Base-by-base conservation (phyloP, 2,329 filamentous ascomycete species). In the Cucurbitaria berberidis region DNA sequence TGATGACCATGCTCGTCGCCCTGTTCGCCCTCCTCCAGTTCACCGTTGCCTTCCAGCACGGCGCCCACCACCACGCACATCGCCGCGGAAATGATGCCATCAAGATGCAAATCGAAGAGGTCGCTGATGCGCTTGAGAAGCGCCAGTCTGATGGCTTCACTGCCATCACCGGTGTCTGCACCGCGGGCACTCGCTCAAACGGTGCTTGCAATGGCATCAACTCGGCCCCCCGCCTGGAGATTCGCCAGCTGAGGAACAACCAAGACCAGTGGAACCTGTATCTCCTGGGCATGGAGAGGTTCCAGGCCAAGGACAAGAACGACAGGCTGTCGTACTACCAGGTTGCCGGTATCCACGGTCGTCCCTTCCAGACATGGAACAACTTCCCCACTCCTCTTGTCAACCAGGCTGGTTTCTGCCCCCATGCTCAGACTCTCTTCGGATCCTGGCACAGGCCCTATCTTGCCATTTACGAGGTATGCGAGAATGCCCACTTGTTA, bases 381-480 rank as follows among this genome's bases (percentile, higher is more conserved):
- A 78, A 62, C 56, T 70, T 68, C 45, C 66, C 66, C 16, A 63
- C 60, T 11, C 67, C 70, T 29, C 48, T 72, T 74, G 18, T 82
- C 78, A 84, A 82, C 53, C 78, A 81, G 51, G 76, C 57, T 39
- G 91, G 90, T 44, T 96, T 92, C 72, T 96, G 91, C 72, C 84
- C 85, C 13, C 91, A 96, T 74, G 84, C 81, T 21, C 89, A 89
- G 1, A 85, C 88, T 35, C 77, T 95, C 15, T 95, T 96, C 70
- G 85, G 88, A 34, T 83, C 87, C 34, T 96, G 91, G 91, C 91
- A 96, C 79, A 84, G 91, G 44, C 89, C 90, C 1, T 96, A 93
- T 73, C 78, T 95, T 49, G 79, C 84, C 9, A 74, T 88, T 9
- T 86, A 78, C 58, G 81, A 89, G 77, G 82, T 83, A 66, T 30